phyloP scores from a whole-genome alignment of 1,284 basidiomycete genomes.

The Fistulinella cinereoalba region DNA sequence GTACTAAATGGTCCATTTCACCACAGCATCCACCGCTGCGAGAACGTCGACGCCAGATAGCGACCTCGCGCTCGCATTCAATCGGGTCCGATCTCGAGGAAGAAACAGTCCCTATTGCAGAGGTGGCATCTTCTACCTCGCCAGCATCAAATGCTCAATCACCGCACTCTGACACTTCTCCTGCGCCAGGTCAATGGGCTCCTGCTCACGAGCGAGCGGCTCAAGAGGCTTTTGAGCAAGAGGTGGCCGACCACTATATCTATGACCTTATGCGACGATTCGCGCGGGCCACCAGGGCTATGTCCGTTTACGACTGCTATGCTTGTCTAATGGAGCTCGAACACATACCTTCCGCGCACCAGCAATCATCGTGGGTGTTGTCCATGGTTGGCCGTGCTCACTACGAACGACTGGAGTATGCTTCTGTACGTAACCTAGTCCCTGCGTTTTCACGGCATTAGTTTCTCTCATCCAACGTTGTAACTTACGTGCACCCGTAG shows the following conservation, averaged over 20 bases:
- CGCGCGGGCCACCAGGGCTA: conserved; percentile 69
- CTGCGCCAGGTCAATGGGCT: conserved; percentile 55
- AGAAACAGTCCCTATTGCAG: conserved; percentile 43
- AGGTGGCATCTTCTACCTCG: conserved; percentile 56
- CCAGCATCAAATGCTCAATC: conserved; percentile 58
- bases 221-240: conserved; percentile 66
- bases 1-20: conserved; percentile 13
- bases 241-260: conserved; percentile 78
- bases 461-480: conserved; percentile 14
- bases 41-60: conserved; percentile 55
- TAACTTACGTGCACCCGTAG: conserved; percentile 41
- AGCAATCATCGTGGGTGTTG: conserved; percentile 73
- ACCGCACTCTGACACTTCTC: conserved; percentile 58
- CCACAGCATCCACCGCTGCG: conserved; percentile 46
- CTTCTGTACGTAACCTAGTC: conserved; percentile 59
- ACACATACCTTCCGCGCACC: conserved; percentile 71
- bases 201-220: conserved; percentile 60
- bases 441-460: conserved; percentile 5
- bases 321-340: conserved; percentile 75
- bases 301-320: conserved; percentile 75
- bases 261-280: conserved; percentile 80
- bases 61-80: conserved; percentile 53
- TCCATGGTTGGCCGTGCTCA: conserved; percentile 81
- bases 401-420: conserved; percentile 86
- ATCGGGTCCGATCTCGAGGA: conserved; percentile 70